phyloP scores from a whole-genome alignment of 805 yeast species.

The Tetrapisispora iriomotensis region DNA sequence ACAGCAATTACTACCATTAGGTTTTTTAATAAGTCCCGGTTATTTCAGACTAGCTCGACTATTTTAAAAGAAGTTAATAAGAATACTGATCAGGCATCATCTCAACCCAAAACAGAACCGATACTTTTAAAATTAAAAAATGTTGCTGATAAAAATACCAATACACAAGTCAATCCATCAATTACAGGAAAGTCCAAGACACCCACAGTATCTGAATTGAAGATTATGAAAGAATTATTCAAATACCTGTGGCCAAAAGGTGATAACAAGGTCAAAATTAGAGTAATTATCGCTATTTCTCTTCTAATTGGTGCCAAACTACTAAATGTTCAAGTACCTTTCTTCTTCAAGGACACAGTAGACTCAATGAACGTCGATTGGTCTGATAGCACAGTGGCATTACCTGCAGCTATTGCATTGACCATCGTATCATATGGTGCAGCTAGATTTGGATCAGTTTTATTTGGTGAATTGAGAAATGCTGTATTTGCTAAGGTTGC shows the following conservation, averaged over 20 bases:
- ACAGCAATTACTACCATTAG: too few relatives aligned
- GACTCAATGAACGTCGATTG: conserved; percentile 92
- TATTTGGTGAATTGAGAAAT: conserved; percentile 89
- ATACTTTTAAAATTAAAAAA: too few relatives aligned
- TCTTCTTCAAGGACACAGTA: conserved; percentile 78
- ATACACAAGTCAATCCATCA: not conserved
- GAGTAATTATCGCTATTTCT: conserved; percentile 69
- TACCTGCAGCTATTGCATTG: conserved; percentile 46
- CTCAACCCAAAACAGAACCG: too few relatives aligned
- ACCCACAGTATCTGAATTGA: conserved; percentile 32
- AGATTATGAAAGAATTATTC: conserved; percentile 53
- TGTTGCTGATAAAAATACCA: too few relatives aligned
- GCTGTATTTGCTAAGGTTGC: conserved; percentile 95
- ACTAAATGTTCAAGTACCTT: conserved; percentile 91
- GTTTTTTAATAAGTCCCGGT: too few relatives aligned
- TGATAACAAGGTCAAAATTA: conserved; percentile 50
- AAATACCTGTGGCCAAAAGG: conserved; percentile 76
- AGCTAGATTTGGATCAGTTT: conserved; percentile 87
- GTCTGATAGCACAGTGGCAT: conserved; percentile 53
- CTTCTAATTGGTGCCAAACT: conserved; percentile 73
- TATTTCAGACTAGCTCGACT: too few relatives aligned
- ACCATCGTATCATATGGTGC: conserved; percentile 80
- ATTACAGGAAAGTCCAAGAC: conserved; percentile 4
- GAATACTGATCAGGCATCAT: not conserved
- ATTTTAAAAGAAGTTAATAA: too few relatives aligned